A percentile compares a stretch with the other conserved stretches of the same genome.
Conservation (phyloP, 768 basidiomycete species). For the Pleurotus pulmonarius region DNA sequence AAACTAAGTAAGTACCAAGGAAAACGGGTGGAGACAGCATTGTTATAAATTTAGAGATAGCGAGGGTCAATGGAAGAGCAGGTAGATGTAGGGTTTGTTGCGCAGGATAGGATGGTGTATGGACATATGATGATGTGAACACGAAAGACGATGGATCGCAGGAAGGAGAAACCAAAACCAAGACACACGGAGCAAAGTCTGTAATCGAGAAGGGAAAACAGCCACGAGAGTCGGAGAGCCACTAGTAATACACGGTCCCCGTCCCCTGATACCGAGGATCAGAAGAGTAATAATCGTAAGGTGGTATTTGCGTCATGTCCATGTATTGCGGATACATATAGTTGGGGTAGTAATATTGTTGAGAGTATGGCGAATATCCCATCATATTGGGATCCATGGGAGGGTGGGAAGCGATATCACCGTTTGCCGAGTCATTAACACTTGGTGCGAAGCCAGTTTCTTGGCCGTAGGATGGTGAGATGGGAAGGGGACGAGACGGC, state of each 20-base stretch:
- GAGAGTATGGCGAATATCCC: constrained; percentile 56
- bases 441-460: not conserved
- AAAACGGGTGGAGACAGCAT: constrained; percentile 1
- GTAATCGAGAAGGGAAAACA: too few species aligned
- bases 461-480: constrained; percentile 9
- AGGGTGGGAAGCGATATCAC: constrained; percentile 20
- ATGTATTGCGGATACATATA: constrained; percentile 66
- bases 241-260: constrained; percentile 4
- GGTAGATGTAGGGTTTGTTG: not conserved
- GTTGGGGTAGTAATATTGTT: constrained; percentile 67
- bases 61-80: constrained; percentile 4
- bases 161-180: not conserved
- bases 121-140: not conserved
- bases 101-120: constrained; percentile 1
- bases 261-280: constrained; percentile 30
- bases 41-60: constrained; percentile 6
- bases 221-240: not conserved
- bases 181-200: not conserved
- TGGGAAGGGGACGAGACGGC: constrained; percentile 30
- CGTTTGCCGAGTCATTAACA: constrained; percentile 15
- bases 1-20: not conserved
- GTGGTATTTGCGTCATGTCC: constrained; percentile 62
- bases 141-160: not conserved
- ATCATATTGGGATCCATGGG: constrained; percentile 37
- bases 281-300: constrained; percentile 64